phyloP scores from a whole-genome alignment of 192 early-diverging fungal species.

The Coemansia sp. region DNA sequence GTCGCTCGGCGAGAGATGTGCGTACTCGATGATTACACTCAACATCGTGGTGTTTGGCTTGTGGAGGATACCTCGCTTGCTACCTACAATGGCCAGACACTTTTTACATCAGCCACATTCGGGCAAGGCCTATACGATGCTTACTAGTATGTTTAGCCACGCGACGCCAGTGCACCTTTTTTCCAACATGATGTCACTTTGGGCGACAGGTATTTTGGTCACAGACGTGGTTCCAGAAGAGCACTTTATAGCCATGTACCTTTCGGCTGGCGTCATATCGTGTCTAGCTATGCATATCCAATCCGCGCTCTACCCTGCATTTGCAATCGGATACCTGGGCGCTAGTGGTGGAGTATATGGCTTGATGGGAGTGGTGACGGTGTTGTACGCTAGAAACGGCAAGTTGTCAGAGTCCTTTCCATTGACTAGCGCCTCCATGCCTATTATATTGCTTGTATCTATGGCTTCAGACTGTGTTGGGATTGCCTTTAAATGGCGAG shows the following conservation, averaged over 20 bases:
- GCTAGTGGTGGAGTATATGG: constrained; percentile 83
- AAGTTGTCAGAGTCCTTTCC: constrained; percentile 65
- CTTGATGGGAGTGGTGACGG: constrained; percentile 62
- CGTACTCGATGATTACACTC: constrained; percentile 62
- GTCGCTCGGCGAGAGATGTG: constrained; percentile 18
- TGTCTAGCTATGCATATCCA: constrained; percentile 68
- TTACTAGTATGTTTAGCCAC: constrained; percentile 83
- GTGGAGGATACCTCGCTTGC: constrained; percentile 72
- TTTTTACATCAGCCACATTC: constrained; percentile 80
- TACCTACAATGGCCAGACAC: constrained; percentile 72
- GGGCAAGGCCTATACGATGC: constrained; percentile 68
- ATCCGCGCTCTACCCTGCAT: constrained; percentile 33
- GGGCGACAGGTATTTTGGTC: constrained; percentile 62
- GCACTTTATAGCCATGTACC: constrained; percentile 79
- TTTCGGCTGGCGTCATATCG: constrained; percentile 66
- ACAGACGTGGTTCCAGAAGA: constrained; percentile 61
- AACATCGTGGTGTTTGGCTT: constrained; percentile 72
- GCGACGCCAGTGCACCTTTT: constrained; percentile 68
- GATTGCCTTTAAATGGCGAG: constrained; percentile 67
- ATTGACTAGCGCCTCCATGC: constrained; percentile 56
- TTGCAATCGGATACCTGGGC: constrained; percentile 69
- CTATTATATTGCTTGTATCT: constrained; percentile 65
- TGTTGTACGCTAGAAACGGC: constrained; percentile 60
- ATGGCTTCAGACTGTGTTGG: constrained; percentile 71
- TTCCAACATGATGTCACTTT: constrained; percentile 80